Evolutionary conservation across 345 rosid species (phyloP), one percentile per base, ranked within the genome.

Genomic region (Gynandropsis gynandra): DNA sequence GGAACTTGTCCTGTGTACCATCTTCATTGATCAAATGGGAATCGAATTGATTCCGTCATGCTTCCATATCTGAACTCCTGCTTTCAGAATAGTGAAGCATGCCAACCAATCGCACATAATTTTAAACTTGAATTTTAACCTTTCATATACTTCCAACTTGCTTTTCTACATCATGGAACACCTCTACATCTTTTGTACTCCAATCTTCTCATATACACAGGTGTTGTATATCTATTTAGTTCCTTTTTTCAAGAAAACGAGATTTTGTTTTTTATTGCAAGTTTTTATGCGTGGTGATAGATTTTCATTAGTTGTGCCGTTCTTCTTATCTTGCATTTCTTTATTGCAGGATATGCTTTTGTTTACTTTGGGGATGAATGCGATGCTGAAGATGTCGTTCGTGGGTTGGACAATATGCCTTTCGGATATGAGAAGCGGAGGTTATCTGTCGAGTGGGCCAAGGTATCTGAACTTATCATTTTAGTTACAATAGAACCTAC

Each of bases 381-480:
- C 15, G 89, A 89, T 79, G 97, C 93, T 60, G 80, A 76, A 40
- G 89, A 81, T 54, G 89, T 95, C 24, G 79, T 89, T 37, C 80
- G 73, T n/a, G 84, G 74, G 33, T 75, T 82, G 24, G 85, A 89
- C 62, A 70, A 72, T 35, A 7, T 16, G 4, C 80, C 83, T 29
- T 89, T 82, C 61, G 97, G 95, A 50, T 74, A 85, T 65, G 80
- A 79, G 58, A 73, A 72, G 52, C 87, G 87, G 12, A 69, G 60
- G 51, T 51, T 89, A 44, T 77, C 82, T 0, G 89, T 83, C 24
- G 95, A 85, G 71, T 83, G 89, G 95, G 87, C 89, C 11, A 83
- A 74, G 85, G 89, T 85, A 52, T 47, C 13, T 56, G 12, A 40
- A 40, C 11, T 48, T 31, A 14, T 18, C 44, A 24, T 34, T 47